Evolutionary conservation across 306 rosid species (phyloP).

Genomic region (Vigna unguiculata): DNA sequence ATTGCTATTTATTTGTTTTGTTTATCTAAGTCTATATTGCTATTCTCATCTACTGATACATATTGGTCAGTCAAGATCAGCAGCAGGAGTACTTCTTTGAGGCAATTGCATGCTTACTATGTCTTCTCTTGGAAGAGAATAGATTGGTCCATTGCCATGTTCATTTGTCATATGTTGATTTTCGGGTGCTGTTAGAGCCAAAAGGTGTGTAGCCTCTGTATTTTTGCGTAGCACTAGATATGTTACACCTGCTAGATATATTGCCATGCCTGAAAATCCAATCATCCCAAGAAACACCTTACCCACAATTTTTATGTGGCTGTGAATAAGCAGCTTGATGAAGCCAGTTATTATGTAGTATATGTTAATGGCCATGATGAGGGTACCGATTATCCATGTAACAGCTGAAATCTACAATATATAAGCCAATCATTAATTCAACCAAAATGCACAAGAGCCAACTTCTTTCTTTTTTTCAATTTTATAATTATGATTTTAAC

Average conservation of each 20-base stretch:
- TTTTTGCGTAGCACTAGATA: slow-evolving; percentile 80
- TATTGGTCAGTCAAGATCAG: slow-evolving; percentile 59
- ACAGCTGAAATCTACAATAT: slow-evolving; percentile 66
- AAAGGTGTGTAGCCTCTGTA: slow-evolving; percentile 60
- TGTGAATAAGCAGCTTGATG: slow-evolving; percentile 72
- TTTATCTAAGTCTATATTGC: slow-evolving; percentile 28
- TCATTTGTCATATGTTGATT: slow-evolving; percentile 57
- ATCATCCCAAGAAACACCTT: slow-evolving; percentile 75
- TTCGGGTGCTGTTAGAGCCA: slow-evolving; percentile 76
- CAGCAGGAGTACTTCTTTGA: slow-evolving; percentile 62
- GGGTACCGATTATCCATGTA: slow-evolving; percentile 78
- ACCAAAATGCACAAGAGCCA: not conserved
- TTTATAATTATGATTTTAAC: no score
- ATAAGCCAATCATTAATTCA: slow-evolving; percentile 1
- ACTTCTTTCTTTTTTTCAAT: not conserved
- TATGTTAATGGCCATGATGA: slow-evolving; percentile 82
- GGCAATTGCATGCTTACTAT: slow-evolving; percentile 92
- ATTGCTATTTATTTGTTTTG: slow-evolving; percentile 22
- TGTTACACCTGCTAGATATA: slow-evolving; percentile 78
- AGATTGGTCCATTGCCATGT: slow-evolving; percentile 53
- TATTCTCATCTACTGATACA: not conserved
- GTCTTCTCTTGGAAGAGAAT: slow-evolving; percentile 74
- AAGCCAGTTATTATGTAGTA: slow-evolving; percentile 75
- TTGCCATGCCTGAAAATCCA: slow-evolving; percentile 80
- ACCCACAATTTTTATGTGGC: slow-evolving; percentile 55